phyloP scores from a whole-genome alignment of 495 filamentous ascomycete genomes.

The Diplogelasinospora grovesii region DNA sequence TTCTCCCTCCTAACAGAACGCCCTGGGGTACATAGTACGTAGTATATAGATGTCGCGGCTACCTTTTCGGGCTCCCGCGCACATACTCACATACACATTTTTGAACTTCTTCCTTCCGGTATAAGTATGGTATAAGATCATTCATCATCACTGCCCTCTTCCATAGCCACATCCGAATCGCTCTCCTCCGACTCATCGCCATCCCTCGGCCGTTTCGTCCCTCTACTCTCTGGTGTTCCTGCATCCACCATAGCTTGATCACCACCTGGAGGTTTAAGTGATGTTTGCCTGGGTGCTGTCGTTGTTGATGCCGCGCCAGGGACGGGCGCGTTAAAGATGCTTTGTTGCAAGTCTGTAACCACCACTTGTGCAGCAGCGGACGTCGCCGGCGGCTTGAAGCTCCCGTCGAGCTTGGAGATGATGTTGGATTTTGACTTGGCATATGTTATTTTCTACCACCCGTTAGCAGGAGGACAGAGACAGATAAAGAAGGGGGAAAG shows the following conservation, averaged over 20 bases:
- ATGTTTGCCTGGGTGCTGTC: constrained; percentile 28
- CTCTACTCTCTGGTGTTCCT: constrained; percentile 36
- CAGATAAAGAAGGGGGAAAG: background rate
- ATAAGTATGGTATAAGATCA: too few species aligned
- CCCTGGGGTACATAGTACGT: too few species aligned
- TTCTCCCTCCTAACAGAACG: too few species aligned
- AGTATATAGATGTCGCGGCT: too few species aligned
- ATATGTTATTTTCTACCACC: constrained; percentile 73
- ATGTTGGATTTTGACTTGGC: constrained; percentile 79
- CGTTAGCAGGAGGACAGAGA: constrained; percentile 21
- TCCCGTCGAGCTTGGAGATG: constrained; percentile 85
- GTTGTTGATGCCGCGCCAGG: constrained; percentile 41
- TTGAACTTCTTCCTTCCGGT: too few species aligned
- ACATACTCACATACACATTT: too few species aligned
- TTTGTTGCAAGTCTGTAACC: constrained; percentile 71
- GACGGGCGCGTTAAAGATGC: constrained; percentile 67
- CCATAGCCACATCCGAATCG: constrained; percentile 66
- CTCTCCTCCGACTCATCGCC: constrained; percentile 51
- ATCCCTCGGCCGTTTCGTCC: constrained; percentile 61
- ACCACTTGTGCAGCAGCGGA: constrained; percentile 47
- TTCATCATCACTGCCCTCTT: constrained; percentile 59
- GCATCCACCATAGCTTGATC: constrained; percentile 40
- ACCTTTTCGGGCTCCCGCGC: too few species aligned
- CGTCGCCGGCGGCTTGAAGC: constrained; percentile 58
- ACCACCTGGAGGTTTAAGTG: constrained; percentile 30